Evolutionary conservation across 169 alveolate species (phyloP).

Genomic region (Babesia ovata): DNA sequence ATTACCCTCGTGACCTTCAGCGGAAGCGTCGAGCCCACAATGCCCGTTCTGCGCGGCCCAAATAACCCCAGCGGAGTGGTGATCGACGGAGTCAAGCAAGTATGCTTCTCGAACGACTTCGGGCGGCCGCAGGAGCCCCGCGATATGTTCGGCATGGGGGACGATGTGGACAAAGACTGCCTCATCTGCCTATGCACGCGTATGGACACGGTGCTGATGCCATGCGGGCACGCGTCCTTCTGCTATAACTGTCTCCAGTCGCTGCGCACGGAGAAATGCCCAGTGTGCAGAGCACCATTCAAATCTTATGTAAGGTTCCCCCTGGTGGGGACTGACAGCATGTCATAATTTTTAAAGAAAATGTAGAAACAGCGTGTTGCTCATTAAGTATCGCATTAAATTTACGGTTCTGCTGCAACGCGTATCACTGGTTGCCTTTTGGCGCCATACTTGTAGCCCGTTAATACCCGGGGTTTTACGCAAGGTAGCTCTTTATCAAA

Average conservation of each 20-base stretch:
- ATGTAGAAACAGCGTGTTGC: neutral
- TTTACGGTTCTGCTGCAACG: too few relatives aligned
- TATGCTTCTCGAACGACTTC: conserved; percentile 48
- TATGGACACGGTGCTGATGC: conserved; percentile 76
- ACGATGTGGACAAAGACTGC: conserved; percentile 72
- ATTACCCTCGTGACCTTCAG: conserved; percentile 44
- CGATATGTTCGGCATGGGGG: conserved; percentile 72
- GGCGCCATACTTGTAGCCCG: neutral
- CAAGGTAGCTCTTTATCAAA: conserved; percentile 43
- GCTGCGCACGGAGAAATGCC: conserved; percentile 75
- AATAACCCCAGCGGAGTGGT: conserved; percentile 3
- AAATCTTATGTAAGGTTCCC: conserved; percentile 61
- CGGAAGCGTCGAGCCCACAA: neutral
- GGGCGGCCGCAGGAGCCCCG: conserved; percentile 58
- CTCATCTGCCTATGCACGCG: conserved; percentile 73
- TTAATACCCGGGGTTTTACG: neutral
- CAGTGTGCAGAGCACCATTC: conserved; percentile 71
- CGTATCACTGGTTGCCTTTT: too few relatives aligned
- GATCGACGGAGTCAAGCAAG: conserved; percentile 33
- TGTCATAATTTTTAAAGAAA: neutral
- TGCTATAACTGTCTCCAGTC: conserved; percentile 74
- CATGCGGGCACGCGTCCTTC: conserved; percentile 79
- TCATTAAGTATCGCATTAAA: neutral
- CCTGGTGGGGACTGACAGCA: neutral
- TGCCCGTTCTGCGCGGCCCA: neutral